Base-by-base conservation (phyloP, 129 eudicot species). In the Ambrosia artemisiifolia region DNA sequence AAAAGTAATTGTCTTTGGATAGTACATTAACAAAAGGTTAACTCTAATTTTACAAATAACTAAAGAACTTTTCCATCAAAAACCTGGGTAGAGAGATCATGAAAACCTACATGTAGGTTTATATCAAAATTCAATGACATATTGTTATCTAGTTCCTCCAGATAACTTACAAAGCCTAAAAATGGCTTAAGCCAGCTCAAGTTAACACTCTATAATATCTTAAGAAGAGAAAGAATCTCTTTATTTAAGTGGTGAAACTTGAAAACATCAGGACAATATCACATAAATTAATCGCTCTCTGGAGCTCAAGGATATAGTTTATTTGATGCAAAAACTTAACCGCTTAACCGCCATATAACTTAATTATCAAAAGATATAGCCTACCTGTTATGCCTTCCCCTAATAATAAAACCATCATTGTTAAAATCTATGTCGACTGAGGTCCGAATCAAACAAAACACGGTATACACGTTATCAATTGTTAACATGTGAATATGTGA, bases 111-210 rank as follows among this genome's bases (percentile, higher is more conserved):
- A 28, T n/a, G 63, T 69, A 69, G 34, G 11, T n/a, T 34, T 69
- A n/a, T 51, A 12, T 24, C 28, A 18, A 11, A 33, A 69, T 16
- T 48, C 11, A 33, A n/a, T 73, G 36, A 30, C 33, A 60, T 18
- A 5, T 5, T 56, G 49, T 33, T 60, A 24, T 30, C 34, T 60
- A 48, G 60, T 46, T 72, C 59, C 77, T 46, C 77, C 35, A 40
- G 11, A 40, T 6, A 40, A 40, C 2, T 43, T 17, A 72, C 10
- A 73, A 7, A 60, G 30, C 32, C 40, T 61, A 18, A 72, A 72
- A 17, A 44, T 62, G 24, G 11, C 43, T 36, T 12, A 46, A 18
- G n/a, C 47, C 4, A 33, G 17, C 40, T 18, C 6, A 62, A 5
- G 20, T 34, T 48, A 73, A 74, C 14, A 3, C 61, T 63, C 59